Evolutionary conservation across 1,284 basidiomycete genomes (phyloP).

Genomic region (Heliocybe sulcata): DNA sequence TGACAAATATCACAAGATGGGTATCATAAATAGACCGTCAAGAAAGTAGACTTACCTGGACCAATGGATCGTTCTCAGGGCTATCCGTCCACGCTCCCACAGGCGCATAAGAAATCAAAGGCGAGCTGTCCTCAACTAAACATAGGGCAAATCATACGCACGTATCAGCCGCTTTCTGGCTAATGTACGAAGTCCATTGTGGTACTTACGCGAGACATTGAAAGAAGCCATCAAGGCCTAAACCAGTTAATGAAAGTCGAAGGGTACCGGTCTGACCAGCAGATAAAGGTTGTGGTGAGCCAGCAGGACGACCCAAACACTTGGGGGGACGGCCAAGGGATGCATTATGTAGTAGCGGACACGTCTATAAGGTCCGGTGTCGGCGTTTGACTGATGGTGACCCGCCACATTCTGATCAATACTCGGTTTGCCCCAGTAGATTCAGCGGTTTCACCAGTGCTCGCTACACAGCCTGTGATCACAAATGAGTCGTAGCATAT

Average conservation of each 20-base stretch:
- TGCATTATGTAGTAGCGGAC: neutral
- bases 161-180: neutral
- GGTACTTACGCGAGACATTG: conserved; percentile 22
- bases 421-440: neutral
- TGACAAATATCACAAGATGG: conserved; percentile 10
- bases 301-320: neutral
- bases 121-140: conserved; percentile 3
- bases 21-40: neutral
- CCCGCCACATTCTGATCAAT: neutral
- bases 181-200: neutral
- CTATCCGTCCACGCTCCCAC: conserved; percentile 21
- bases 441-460: neutral
- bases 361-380: neutral
- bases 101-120: conserved; percentile 21
- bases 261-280: conserved; percentile 4
- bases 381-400: neutral
- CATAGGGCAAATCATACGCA: neutral
- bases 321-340: neutral
- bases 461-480: neutral
- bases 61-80: conserved; percentile 6
- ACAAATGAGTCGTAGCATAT: neutral
- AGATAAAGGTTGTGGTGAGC: neutral
- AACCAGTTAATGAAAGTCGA: conserved; percentile 2
- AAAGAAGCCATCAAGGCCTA: conserved; percentile 25
- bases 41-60: neutral